A percentile compares a stretch with the other conserved stretches of the same genome.
phyloP scores from a whole-genome alignment of 2,329 filamentous ascomycete species.

The Helminthosporium solani region DNA sequence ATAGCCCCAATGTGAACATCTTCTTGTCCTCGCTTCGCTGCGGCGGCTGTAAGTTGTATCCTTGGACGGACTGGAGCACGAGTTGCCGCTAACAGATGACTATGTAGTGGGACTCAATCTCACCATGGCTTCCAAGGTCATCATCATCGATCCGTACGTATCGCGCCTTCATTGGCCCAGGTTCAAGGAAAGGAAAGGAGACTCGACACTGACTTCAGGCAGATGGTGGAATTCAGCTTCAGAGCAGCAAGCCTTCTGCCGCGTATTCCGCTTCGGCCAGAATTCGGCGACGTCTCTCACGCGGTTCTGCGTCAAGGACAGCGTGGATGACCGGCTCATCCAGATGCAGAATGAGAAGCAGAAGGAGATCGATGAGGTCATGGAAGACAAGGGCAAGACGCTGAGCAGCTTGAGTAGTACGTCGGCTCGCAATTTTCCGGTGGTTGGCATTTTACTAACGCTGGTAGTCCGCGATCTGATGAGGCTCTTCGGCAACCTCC shows the following conservation, averaged over 20 bases:
- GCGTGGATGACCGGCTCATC: constrained; percentile 60
- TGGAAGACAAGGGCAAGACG: constrained; percentile 43
- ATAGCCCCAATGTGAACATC: constrained; percentile 45
- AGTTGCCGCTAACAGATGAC: constrained; percentile 1
- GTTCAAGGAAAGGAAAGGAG: too few species aligned
- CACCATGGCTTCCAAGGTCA: constrained; percentile 54
- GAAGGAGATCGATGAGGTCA: constrained; percentile 45
- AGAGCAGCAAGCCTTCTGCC: constrained; percentile 65
- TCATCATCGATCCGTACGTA: constrained; percentile 52
- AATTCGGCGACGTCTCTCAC: constrained; percentile 59
- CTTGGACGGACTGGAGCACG: neutral
- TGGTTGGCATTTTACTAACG: constrained; percentile 4
- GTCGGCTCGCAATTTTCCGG: constrained; percentile 1
- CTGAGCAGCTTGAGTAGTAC: constrained; percentile 24
- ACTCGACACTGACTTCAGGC: too few species aligned
- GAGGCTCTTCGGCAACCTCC: constrained; percentile 48
- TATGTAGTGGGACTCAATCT: constrained; percentile 55
- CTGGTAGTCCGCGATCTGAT: constrained; percentile 45
- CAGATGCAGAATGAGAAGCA: constrained; percentile 59
- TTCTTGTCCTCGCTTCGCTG: constrained; percentile 59
- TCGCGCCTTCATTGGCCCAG: too few species aligned
- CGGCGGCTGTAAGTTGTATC: constrained; percentile 48
- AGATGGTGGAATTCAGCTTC: constrained; percentile 63
- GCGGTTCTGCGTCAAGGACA: constrained; percentile 56
- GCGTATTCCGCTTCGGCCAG: constrained; percentile 68